Evolutionary conservation across 768 basidiomycete species (phyloP), one percentile per base, ranked within the genome.

Genomic region (Leccinum broughii): DNA sequence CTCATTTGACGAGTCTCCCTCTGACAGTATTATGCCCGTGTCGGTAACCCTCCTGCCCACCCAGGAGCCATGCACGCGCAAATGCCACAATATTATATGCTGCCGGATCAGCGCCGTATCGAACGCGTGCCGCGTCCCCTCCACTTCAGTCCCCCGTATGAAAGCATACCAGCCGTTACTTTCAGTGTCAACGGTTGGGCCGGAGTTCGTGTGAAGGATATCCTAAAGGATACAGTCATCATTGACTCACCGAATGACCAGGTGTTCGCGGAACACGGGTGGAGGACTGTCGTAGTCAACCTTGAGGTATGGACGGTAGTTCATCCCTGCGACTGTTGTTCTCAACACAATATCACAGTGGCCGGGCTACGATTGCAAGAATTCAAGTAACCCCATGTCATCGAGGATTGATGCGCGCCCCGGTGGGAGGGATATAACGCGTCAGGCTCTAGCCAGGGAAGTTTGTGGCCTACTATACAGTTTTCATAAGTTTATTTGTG

Each of bases 211-310:
- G 57, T 54, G n/a, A 55, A 20, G 28, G 57, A 57, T 41, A 41
- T 57, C 28, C 57, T 57, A 2, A 56, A 41, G 35, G 57, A 41
- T 13, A 57, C 57, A 3, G 28, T 57, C 4, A 24, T 55, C 52
- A 41, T 57, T 14, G 57, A 57, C 54, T 26, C 53, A 2, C 13
- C 57, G 14, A 37, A 41, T 4, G 57, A 57, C 15, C n/a, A 2
- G 6, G 20, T 57, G 10, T 57, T 57, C 4, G 37, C 17, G 4
- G 35, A 22, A 55, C 28, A 30, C 1, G 53, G 57, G 14, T 57
- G 57, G 57, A 57, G 53, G 37, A 30, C 57, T 10, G 52, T 54
- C 13, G 57, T 57, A n/a, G 14, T 57, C 8, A 30, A 57, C 30
- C 52, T 57, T 20, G 37, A 57, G 26, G 57, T 55, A n/a, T 20